phyloP scores from a whole-genome alignment of 208 protist genomes.

The Crithidia sp. region DNA sequence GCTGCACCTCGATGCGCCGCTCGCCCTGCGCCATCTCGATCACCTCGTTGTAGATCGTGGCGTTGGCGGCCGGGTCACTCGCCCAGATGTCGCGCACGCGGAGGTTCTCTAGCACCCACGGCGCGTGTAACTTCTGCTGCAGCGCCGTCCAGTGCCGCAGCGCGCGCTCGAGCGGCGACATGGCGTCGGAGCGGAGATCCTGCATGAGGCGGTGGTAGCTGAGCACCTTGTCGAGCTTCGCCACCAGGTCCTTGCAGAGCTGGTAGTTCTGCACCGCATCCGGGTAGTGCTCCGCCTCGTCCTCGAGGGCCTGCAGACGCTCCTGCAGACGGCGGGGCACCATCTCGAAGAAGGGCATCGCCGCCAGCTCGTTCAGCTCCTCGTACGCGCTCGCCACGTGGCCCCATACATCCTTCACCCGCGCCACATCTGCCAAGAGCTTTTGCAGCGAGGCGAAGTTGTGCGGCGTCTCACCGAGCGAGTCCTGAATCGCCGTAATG shows the following conservation, averaged over 20 bases:
- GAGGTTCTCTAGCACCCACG: constrained; percentile 87
- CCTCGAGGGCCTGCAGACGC: constrained; percentile 68
- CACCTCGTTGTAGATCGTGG: constrained; percentile 94
- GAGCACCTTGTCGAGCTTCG: constrained; percentile 48
- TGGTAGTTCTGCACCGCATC: constrained; percentile 63
- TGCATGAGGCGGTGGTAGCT: constrained; percentile 79
- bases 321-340: constrained; percentile 89
- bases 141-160: constrained; percentile 81
- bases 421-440: constrained; percentile 83
- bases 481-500: constrained; percentile 79
- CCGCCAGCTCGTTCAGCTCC: constrained; percentile 83
- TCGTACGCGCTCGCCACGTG: constrained; percentile 79
- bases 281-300: constrained; percentile 62
- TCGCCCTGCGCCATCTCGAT: constrained; percentile 87
- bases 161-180: constrained; percentile 86
- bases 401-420: constrained; percentile 93
- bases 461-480: constrained; percentile 59
- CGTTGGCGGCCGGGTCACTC: constrained; percentile 91
- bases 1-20: constrained; percentile 86
- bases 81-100: constrained; percentile 90
- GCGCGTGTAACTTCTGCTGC: constrained; percentile 91
- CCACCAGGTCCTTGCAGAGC: constrained; percentile 53
- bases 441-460: constrained; percentile 60
- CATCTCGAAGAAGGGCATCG: constrained; percentile 94
- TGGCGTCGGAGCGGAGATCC: constrained; percentile 94